Conservation (phyloP, 495 filamentous ascomycete genomes). For the Xylaria curta region DNA sequence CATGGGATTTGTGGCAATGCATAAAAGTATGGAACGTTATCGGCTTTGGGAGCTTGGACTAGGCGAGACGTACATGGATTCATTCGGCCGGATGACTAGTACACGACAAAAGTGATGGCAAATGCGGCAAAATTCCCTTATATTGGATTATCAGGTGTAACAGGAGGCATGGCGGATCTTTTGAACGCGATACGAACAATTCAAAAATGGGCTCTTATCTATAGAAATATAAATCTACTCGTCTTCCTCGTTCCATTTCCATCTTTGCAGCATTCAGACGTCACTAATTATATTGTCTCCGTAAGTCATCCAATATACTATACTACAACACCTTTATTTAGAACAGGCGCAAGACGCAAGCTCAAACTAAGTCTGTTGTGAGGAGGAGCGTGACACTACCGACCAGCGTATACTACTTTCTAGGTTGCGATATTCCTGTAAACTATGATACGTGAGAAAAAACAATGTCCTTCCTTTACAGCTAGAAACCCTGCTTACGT, state of each 20-base stretch:
- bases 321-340: neutral
- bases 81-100: slow-evolving; percentile 17
- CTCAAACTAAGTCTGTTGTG: neutral
- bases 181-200: neutral
- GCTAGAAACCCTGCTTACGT: neutral
- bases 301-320: neutral
- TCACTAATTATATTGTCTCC: no score
- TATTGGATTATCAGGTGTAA: neutral
- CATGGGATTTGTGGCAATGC: slow-evolving; percentile 28
- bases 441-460: neutral
- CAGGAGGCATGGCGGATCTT: neutral
- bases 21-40: slow-evolving; percentile 25
- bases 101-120: slow-evolving; percentile 13
- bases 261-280: neutral
- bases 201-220: neutral
- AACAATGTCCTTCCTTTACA: neutral
- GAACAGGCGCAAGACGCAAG: neutral
- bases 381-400: neutral
- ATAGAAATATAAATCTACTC: neutral
- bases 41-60: slow-evolving; percentile 27
- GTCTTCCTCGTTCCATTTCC: neutral
- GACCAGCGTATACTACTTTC: neutral
- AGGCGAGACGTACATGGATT: slow-evolving; percentile 11
- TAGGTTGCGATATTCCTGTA: neutral
- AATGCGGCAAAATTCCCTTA: neutral